A percentile compares a stretch with the other conserved stretches of the same genome.
Conservation (phyloP, 1,284 basidiomycete species). For the Cryptococcus depauperatus region DNA sequence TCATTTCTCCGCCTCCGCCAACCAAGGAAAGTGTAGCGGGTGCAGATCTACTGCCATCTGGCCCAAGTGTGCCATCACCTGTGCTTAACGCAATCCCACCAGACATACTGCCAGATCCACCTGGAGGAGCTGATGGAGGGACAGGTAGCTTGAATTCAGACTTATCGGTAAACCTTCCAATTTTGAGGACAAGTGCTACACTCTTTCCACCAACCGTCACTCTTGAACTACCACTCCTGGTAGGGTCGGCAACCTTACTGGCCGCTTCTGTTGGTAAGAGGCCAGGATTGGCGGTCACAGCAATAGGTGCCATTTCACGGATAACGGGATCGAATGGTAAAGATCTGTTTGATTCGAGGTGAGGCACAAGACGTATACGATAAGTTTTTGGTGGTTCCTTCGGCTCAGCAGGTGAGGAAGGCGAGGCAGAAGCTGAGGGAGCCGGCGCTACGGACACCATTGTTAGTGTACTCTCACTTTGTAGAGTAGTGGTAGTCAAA, state of each 20-base stretch:
- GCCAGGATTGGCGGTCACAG: conserved; percentile 50
- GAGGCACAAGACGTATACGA: conserved; percentile 75
- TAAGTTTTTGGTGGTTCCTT: conserved; percentile 30
- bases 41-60: conserved; percentile 1
- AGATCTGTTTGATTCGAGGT: conserved; percentile 81
- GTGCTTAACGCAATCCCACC: conserved; percentile 2
- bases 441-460: not conserved
- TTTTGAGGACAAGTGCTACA: conserved; percentile 57
- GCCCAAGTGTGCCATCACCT: conserved; percentile 4
- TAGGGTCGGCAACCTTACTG: not conserved
- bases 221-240: conserved; percentile 7
- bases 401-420: not conserved
- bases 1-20: conserved; percentile 52
- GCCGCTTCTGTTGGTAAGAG: conserved; percentile 27
- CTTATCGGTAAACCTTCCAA: conserved; percentile 81
- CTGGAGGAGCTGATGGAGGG: conserved; percentile 5
- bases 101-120: not conserved
- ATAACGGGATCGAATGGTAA: conserved; percentile 89
- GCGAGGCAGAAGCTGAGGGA: not conserved
- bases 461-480: too few species aligned
- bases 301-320: conserved; percentile 53
- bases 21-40: conserved; percentile 17
- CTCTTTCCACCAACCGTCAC: conserved; percentile 47
- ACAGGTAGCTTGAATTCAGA: conserved; percentile 4
- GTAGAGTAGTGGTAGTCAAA: too few species aligned